A percentile compares a stretch with the other conserved stretches of the same genome.
phyloP scores from a whole-genome alignment of 805 yeast genomes.

The Vanderwaltozyma verrucispora region DNA sequence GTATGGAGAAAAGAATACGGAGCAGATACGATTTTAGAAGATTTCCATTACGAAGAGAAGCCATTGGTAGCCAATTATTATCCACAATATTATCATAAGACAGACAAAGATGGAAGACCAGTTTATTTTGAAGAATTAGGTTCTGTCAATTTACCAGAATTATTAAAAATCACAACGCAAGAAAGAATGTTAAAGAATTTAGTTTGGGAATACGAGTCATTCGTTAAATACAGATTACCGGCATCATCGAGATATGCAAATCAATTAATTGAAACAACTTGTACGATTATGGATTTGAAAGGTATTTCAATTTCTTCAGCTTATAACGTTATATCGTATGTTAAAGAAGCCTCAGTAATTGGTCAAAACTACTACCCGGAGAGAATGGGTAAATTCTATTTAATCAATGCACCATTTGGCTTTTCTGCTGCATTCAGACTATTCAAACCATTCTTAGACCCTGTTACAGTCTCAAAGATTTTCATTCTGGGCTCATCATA shows the following conservation, averaged over 20 bases:
- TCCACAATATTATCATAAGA: conserved; percentile 96
- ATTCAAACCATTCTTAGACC: conserved; percentile 91
- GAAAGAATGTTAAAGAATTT: conserved; percentile 93
- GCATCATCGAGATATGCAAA: conserved; percentile 86
- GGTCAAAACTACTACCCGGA: conserved; percentile 98
- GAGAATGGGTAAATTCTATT: conserved; percentile 96
- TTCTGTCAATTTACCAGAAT: conserved; percentile 74
- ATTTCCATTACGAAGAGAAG: conserved; percentile 90
- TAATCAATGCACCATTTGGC: conserved; percentile 96
- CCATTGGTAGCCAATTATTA: conserved; percentile 78
- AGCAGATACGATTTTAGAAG: conserved; percentile 73
- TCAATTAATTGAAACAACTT: conserved; percentile 80
- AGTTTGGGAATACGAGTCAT: conserved; percentile 96
- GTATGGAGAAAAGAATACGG: conserved; percentile 86
- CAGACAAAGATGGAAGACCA: conserved; percentile 95
- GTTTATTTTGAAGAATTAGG: conserved; percentile 92
- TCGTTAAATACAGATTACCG: conserved; percentile 74
- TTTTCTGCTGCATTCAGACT: conserved; percentile 87
- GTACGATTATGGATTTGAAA: conserved; percentile 91
- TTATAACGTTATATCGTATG: conserved; percentile 75
- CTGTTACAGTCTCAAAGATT: conserved; percentile 93
- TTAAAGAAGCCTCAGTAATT: conserved; percentile 83
- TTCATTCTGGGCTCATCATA: conserved; percentile 75
- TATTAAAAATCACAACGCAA: conserved; percentile 88
- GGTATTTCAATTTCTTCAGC: conserved; percentile 84